phyloP scores from a whole-genome alignment of 192 early-diverging fungal genomes.

The Coemansia sp. region DNA sequence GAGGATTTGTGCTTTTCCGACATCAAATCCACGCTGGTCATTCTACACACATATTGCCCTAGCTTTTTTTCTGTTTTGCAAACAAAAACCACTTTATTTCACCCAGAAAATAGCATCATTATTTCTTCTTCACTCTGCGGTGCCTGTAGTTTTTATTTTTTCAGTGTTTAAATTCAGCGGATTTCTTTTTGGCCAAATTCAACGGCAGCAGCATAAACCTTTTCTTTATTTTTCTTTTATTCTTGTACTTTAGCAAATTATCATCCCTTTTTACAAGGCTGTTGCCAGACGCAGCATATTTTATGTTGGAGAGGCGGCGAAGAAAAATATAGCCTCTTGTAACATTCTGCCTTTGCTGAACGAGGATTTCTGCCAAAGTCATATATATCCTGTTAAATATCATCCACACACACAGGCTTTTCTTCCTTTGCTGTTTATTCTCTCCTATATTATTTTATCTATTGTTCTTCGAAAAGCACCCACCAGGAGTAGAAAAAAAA shows the following conservation, averaged over 20 bases:
- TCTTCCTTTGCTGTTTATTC: neutral
- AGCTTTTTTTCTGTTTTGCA: too few species aligned
- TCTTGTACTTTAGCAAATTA: neutral
- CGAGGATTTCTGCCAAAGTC: too few species aligned
- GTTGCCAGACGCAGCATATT: neutral
- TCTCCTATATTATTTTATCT: neutral
- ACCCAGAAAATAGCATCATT: neutral
- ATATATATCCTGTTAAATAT: too few species aligned
- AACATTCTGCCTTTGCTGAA: neutral
- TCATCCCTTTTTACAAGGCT: neutral
- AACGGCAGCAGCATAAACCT: neutral
- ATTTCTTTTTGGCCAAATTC: slow-evolving; percentile 3
- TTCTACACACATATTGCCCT: too few species aligned
- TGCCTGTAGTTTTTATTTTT: neutral
- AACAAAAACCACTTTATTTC: too few species aligned
- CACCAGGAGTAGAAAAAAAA: neutral
- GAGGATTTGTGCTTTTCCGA: too few species aligned
- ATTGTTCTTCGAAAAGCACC: neutral
- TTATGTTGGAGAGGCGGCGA: neutral
- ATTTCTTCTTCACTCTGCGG: neutral
- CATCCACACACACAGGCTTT: too few species aligned
- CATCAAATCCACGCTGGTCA: too few species aligned
- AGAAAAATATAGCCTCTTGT: neutral
- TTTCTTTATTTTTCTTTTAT: neutral
- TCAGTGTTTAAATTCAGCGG: too few species aligned